phyloP scores from a whole-genome alignment of 228 moss, liverwort and hornwort species.

The Sphagnum magellanicum region DNA sequence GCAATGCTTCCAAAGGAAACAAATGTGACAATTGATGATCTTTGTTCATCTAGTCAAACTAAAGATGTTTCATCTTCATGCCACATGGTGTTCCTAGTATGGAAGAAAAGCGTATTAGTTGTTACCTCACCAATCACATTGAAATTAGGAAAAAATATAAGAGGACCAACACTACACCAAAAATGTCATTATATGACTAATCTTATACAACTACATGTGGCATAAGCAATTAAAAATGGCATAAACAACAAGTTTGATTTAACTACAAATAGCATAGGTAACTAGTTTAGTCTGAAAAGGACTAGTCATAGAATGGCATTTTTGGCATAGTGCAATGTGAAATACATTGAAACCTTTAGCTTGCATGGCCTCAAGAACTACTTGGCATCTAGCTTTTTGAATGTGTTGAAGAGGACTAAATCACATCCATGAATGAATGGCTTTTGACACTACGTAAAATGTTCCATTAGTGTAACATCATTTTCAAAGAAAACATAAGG shows the following conservation, averaged over 20 bases:
- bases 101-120: neutral
- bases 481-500: slow-evolving; percentile 4
- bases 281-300: too few species aligned
- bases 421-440: neutral
- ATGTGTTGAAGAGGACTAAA: slow-evolving; percentile 19
- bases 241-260: too few species aligned
- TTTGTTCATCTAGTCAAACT: slow-evolving; percentile 10
- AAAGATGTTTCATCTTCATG: slow-evolving; percentile 7
- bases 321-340: too few species aligned
- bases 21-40: slow-evolving; percentile 1
- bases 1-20: slow-evolving; percentile 14
- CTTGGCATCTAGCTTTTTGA: slow-evolving; percentile 2
- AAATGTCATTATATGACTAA: too few species aligned
- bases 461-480: slow-evolving; percentile 9
- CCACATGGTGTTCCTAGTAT: slow-evolving; percentile 8
- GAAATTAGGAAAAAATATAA: slow-evolving; percentile 4
- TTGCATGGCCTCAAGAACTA: slow-evolving; percentile 1
- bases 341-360: slow-evolving; percentile 6
- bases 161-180: slow-evolving; percentile 16
- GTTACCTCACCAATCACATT: neutral
- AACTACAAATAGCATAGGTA: too few species aligned
- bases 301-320: too few species aligned
- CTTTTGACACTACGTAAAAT: neutral
- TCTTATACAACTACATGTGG: too few species aligned
- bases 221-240: too few species aligned